phyloP scores from a whole-genome alignment of 2,329 filamentous ascomycete species.

The Trichophyton simii region DNA sequence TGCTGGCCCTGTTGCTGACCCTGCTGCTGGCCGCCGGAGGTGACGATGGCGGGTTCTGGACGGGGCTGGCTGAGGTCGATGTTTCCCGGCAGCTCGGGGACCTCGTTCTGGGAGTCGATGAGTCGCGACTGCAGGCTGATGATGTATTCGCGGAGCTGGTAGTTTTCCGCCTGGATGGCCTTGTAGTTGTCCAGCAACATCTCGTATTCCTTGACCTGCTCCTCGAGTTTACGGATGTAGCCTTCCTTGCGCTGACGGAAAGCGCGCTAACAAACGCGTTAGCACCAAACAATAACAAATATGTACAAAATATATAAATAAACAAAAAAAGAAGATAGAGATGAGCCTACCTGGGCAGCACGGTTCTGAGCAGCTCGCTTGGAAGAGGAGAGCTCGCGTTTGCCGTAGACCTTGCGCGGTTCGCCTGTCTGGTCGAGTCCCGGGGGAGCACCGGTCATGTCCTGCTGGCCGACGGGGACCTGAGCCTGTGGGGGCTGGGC shows the following conservation, averaged over 20 bases:
- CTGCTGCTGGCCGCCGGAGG: conserved; percentile 9
- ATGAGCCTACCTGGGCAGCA: conserved; percentile 70
- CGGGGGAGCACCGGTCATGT: background rate
- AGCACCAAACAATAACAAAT: background rate
- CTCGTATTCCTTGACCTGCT: conserved; percentile 72
- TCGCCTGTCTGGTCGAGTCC: conserved; percentile 34
- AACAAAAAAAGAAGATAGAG: conserved; percentile 10
- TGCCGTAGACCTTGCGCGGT: conserved; percentile 57
- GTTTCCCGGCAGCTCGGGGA: conserved; percentile 69
- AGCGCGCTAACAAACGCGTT: conserved; percentile 52
- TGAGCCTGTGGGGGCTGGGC: conserved; percentile 12
- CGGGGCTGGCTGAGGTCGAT: conserved; percentile 55
- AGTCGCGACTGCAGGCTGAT: conserved; percentile 78
- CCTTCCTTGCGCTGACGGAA: conserved; percentile 96
- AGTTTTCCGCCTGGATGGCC: conserved; percentile 75
- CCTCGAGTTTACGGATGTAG: conserved; percentile 95
- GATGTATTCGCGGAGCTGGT: conserved; percentile 81
- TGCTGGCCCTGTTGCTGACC: conserved; percentile 12
- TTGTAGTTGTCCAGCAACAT: conserved; percentile 68
- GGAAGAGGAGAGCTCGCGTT: conserved; percentile 84
- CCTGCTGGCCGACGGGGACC: conserved; percentile 1
- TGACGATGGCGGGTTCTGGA: conserved; percentile 21
- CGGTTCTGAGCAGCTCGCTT: conserved; percentile 95
- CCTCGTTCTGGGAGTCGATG: conserved; percentile 69
- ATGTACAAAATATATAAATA: too few relatives aligned